Conservation (phyloP, 129 eudicot species). For the Artemisia argyi region DNA sequence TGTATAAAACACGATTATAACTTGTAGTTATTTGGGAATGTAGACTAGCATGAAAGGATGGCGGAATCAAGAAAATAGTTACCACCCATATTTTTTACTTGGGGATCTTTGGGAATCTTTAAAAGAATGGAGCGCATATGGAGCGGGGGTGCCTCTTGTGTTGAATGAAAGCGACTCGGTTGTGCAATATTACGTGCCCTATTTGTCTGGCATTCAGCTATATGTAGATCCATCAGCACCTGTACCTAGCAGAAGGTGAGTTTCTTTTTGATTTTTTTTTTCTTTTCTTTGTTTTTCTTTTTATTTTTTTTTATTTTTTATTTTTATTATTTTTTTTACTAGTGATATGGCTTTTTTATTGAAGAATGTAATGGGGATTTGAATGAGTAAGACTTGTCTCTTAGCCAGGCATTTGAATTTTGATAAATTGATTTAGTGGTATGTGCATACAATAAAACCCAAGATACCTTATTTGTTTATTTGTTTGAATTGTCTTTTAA, state of each 20-base stretch:
- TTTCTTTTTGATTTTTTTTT: slow-evolving; percentile 3
- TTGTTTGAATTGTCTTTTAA: too few species aligned
- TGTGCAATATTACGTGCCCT: slow-evolving; percentile 92
- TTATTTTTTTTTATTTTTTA: not conserved
- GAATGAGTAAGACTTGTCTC: too few species aligned
- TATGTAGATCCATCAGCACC: slow-evolving; percentile 75
- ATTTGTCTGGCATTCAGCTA: slow-evolving; percentile 87
- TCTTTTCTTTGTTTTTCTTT: too few species aligned
- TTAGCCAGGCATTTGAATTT: too few species aligned
- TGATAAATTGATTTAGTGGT: too few species aligned
- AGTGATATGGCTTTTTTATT: not conserved
- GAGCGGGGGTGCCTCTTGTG: slow-evolving; percentile 94
- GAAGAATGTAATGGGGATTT: not conserved
- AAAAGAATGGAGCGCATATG: slow-evolving; percentile 96
- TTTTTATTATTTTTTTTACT: slow-evolving; percentile 10
- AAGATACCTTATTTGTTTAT: too few species aligned
- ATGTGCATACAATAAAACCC: too few species aligned
- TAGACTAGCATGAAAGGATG: slow-evolving; percentile 72
- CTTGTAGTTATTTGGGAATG: slow-evolving; percentile 24
- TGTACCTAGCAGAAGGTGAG: slow-evolving; percentile 51
- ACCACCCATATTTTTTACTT: slow-evolving; percentile 67
- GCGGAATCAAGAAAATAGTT: slow-evolving; percentile 48
- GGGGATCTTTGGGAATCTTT: slow-evolving; percentile 98
- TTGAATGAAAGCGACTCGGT: slow-evolving; percentile 77
- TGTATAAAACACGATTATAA: slow-evolving; percentile 10